Evolutionary conservation across 345 rosid species (phyloP), one percentile per base, ranked within the genome.

Genomic region (Kernera saxatilis): DNA sequence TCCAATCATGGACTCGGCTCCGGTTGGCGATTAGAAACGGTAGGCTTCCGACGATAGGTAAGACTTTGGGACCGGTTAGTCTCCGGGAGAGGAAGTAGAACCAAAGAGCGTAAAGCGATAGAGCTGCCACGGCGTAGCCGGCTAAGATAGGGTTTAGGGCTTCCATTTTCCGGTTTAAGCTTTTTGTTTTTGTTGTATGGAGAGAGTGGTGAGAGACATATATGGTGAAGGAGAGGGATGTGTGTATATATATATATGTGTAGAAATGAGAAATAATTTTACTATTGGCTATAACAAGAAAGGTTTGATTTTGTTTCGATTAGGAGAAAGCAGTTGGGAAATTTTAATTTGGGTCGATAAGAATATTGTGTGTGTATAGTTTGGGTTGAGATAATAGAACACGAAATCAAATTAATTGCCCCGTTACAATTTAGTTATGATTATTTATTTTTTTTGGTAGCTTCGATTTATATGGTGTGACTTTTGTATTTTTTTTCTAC

Each of bases 321-420:
- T 85, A 86, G 97, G 92, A 84, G 79, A 54, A 68, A 85, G 91
- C 85, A 54, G 97, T 84, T 91, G 61, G 73, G 96, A 89, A 69
- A 61, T 29, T 64, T 67, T 19, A 56, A 53, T 40, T 55, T 71
- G 75, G 83, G 86, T 82, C 80, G 88, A 84, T 84, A 75, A 79
- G 84, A 77, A 68, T 69, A 29, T 69, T 35, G 36, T 45, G 74
- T 19, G 17, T 23, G 32, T 40, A 18, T 40, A 18, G 37, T 48
- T 22, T 52, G 49, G 70, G 9, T 51, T 69, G 70, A 39, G 30
- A 30, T 54, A 5, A 22, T 54, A 43, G 17, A 67, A 74, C 73
- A 74, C 73, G 78, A 74, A 74, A 74, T 32, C 63, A 50, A 59
- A 57, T 50, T 46, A 39, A 14, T 52, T 41, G 27, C n/a, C 41